These are phyloP conservation scores for Mycena sp. DNA, from an alignment of 1,284 basidiomycete species.

Conservation along the genomic window DNA sequence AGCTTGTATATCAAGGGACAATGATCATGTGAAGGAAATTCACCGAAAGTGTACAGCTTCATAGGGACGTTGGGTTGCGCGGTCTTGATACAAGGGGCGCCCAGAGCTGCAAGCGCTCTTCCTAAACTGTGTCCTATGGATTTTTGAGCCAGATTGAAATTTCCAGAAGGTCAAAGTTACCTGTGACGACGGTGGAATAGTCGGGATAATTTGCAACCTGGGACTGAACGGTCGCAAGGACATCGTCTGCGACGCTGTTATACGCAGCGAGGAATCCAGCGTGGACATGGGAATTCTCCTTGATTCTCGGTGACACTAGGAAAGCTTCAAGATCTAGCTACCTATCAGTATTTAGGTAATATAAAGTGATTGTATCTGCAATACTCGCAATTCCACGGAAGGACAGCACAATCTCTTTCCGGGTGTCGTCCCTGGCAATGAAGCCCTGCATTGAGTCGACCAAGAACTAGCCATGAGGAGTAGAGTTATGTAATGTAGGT, in stretches of 20 bases:
- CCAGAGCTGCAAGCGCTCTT: conserved; percentile 54
- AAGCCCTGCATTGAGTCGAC: conserved; percentile 1
- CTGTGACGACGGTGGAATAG: conserved; percentile 12
- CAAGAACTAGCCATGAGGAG: neutral
- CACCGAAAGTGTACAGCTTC: conserved; percentile 54
- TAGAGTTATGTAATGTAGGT: no score
- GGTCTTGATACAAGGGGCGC: conserved; percentile 48
- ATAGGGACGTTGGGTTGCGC: conserved; percentile 42
- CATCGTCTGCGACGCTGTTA: conserved; percentile 4
- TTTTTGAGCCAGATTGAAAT: no score
- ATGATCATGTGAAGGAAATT: neutral
- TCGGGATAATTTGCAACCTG: neutral
- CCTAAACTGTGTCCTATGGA: conserved; percentile 49
- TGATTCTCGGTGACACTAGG: neutral
- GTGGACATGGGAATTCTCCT: neutral
- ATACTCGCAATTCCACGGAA: conserved; percentile 4
- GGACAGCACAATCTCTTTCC: conserved; percentile 6
- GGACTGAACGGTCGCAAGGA: neutral
- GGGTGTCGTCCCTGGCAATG: neutral
- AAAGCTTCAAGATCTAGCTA: neutral
- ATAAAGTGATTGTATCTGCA: neutral
- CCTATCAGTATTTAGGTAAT: neutral
- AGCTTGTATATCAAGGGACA: conserved; percentile 1
- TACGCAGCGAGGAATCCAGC: conserved; percentile 8
- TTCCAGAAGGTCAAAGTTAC: no score